Evolutionary conservation across 352 stramenopile genomes (phyloP).

Genomic region (Hyaloperonospora brassicae): DNA sequence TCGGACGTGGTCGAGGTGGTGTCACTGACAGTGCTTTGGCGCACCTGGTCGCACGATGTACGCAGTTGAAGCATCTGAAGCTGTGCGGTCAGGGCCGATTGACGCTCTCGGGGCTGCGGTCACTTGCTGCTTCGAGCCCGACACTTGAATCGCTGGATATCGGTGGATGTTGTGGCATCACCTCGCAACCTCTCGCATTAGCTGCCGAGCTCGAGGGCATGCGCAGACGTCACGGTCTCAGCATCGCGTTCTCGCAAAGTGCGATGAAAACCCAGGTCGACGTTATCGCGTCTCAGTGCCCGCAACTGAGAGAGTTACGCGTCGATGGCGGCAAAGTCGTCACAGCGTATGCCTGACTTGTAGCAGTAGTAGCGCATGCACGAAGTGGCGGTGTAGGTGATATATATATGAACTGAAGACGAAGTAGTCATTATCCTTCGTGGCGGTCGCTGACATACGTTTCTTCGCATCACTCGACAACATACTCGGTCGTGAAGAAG

Average conservation of each 20-base stretch:
- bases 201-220: constrained; percentile 38
- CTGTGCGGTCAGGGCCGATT: constrained; percentile 50
- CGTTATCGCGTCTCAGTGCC: constrained; percentile 49
- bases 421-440: no score
- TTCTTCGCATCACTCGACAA: constrained; percentile 27
- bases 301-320: constrained; percentile 47
- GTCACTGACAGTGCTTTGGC: constrained; percentile 41
- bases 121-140: constrained; percentile 32
- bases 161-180: constrained; percentile 48
- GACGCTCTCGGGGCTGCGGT: constrained; percentile 30
- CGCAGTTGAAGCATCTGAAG: constrained; percentile 31
- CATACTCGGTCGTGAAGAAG: constrained; percentile 66
- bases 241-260: constrained; percentile 45
- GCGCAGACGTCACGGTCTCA: constrained; percentile 40
- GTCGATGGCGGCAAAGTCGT: constrained; percentile 35
- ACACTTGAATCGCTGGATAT: constrained; percentile 47
- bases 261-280: constrained; percentile 39
- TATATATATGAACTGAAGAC: no score
- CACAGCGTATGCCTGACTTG: constrained; percentile 15
- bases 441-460: no score
- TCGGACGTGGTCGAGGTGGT: constrained; percentile 42
- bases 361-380: background rate
- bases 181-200: constrained; percentile 40
- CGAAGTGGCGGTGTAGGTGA: background rate
- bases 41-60: constrained; percentile 38